phyloP scores from a whole-genome alignment of 164 flowering plant species.

The Berberis thunbergii region DNA sequence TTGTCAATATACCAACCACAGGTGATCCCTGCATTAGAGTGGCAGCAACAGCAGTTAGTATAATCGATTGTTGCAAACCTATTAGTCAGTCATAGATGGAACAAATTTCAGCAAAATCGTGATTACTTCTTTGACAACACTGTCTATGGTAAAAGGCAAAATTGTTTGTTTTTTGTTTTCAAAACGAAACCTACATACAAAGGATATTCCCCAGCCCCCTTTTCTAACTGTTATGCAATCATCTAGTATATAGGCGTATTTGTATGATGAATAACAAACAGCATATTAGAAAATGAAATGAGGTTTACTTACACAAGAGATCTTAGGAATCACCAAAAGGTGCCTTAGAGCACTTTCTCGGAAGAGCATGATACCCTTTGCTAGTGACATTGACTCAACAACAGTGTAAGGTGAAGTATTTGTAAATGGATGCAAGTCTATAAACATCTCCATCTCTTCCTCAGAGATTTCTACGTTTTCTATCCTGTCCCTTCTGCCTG shows the following conservation, averaged over 20 bases:
- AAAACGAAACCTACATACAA: no score
- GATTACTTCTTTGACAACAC: no score
- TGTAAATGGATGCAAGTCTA: conserved; percentile 81
- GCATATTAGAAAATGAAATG: neutral
- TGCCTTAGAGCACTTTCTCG: conserved; percentile 86
- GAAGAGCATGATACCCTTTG: conserved; percentile 76
- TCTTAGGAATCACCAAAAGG: conserved; percentile 72
- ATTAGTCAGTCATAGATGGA: no score
- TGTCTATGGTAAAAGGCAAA: no score
- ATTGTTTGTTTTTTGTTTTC: no score
- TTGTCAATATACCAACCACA: conserved; percentile 76
- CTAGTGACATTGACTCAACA: conserved; percentile 88
- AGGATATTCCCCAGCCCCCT: no score
- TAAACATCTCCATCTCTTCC: conserved; percentile 87
- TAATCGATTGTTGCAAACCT: neutral
- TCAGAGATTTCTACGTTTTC: conserved; percentile 55
- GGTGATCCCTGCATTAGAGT: conserved; percentile 52
- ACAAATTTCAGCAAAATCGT: no score
- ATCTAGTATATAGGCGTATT: neutral
- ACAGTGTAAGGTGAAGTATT: conserved; percentile 89
- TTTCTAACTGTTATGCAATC: no score
- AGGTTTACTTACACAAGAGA: conserved; percentile 46
- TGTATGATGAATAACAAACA: neutral
- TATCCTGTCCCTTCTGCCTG: conserved; percentile 38
- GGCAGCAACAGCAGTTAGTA: neutral